Evolutionary conservation across 75 land plant species (phyloP).

Genomic region (Selaginella moellendorffii): DNA sequence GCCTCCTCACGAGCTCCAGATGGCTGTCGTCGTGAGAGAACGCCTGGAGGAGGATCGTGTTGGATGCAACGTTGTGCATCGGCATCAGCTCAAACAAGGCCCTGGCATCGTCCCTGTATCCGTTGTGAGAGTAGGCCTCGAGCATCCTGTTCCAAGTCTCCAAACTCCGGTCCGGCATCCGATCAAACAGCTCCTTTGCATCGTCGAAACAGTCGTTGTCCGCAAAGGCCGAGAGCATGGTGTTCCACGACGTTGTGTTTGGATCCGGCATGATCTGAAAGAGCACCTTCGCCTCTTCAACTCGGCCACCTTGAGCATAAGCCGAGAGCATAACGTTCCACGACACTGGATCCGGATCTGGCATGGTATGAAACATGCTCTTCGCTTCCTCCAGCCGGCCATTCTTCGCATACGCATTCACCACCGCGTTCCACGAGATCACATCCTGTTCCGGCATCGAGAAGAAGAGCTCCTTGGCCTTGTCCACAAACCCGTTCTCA

Average conservation of each 20-base stretch:
- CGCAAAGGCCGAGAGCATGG: not conserved
- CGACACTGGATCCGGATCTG: not conserved
- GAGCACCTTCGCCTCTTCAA: not conserved
- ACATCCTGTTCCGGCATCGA: not conserved
- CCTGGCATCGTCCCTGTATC: not conserved
- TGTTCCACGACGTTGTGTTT: not conserved
- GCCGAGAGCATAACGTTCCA: slow-evolving; percentile 2
- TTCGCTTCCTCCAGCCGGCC: not conserved
- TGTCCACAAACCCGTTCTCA: not conserved
- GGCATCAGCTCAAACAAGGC: not conserved
- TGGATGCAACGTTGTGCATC: not conserved
- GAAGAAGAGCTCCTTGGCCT: not conserved
- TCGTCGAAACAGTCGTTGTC: not conserved
- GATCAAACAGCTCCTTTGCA: not conserved
- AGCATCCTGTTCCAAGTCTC: not conserved
- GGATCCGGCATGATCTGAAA: not conserved
- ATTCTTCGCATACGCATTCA: not conserved
- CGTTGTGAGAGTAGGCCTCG: not conserved
- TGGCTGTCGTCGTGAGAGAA: not conserved
- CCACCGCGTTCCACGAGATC: slow-evolving; percentile 1
- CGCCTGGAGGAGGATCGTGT: not conserved
- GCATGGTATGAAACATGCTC: not conserved
- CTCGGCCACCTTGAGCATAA: slow-evolving; percentile 1
- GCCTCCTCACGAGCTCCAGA: not conserved
- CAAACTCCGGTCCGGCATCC: not conserved